Evolutionary conservation across 345 rosid species (phyloP).

Genomic region (Stellera chamaejasme): DNA sequence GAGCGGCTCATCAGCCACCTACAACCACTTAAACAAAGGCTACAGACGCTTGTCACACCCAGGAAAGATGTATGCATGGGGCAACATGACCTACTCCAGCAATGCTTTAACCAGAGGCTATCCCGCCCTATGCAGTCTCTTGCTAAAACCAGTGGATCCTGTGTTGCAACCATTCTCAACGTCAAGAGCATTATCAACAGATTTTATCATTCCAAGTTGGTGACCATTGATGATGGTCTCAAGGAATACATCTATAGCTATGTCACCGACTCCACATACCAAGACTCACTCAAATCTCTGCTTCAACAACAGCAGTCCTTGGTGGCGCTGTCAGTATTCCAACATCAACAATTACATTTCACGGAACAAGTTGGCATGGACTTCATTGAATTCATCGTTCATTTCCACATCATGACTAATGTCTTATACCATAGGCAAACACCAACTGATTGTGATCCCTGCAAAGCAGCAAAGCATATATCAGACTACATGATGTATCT

Average conservation of each 20-base stretch:
- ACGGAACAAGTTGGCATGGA: not conserved
- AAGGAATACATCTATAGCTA: slow-evolving; percentile 2
- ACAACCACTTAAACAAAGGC: not conserved
- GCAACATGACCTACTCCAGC: slow-evolving; percentile 12
- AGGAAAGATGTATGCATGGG: slow-evolving; percentile 12
- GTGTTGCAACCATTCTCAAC: not conserved
- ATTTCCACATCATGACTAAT: slow-evolving; percentile 24
- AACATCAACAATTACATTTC: no score
- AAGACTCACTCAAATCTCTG: no score
- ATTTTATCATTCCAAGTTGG: not conserved
- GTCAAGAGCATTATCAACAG: not conserved
- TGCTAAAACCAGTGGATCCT: no score
- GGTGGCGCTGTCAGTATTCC: no score
- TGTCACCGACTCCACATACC: not conserved
- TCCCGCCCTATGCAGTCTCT: no score
- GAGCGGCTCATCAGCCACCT: not conserved
- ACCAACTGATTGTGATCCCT: accelerated
- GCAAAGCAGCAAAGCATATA: not conserved
- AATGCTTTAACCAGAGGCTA: not conserved
- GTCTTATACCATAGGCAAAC: slow-evolving; percentile 1
- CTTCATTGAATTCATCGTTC: slow-evolving; percentile 15
- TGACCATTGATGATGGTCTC: not conserved
- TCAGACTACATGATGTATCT: slow-evolving; percentile 20
- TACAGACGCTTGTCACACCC: not conserved
- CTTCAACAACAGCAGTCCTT: no score